A percentile compares a stretch with the other conserved stretches of the same genome.
These are phyloP conservation scores for Takashimella tepidaria DNA, from an alignment of 1,284 basidiomycete species.

Conservation along the genomic window DNA sequence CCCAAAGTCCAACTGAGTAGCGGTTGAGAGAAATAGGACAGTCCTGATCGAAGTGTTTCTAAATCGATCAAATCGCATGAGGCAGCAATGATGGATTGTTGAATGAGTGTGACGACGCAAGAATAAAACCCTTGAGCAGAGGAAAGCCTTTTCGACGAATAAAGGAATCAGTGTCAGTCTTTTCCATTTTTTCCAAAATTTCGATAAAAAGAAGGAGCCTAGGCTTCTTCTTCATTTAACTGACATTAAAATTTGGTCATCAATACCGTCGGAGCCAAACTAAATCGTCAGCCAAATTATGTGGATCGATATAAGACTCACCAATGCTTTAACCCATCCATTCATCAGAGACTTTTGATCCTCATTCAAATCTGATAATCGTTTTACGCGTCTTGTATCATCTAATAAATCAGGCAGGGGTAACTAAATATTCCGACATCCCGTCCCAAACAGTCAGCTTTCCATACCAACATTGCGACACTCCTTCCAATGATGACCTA, in stretches of 20 bases:
- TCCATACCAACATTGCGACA: not conserved
- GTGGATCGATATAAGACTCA: conserved; percentile 19
- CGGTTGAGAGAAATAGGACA: conserved; percentile 54
- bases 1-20: conserved; percentile 53
- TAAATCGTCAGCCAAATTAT: conserved; percentile 10
- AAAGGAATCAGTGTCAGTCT: not conserved
- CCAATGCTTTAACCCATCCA: conserved; percentile 46
- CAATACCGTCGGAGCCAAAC: conserved; percentile 48
- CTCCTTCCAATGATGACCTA: not conserved
- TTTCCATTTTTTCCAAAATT: not conserved
- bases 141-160: conserved; percentile 19
- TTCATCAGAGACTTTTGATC: conserved; percentile 38
- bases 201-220: too few relatives aligned
- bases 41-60: conserved; percentile 51
- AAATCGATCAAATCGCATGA: conserved; percentile 50
- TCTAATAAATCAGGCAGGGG: conserved; percentile 26
- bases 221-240: conserved; percentile 1
- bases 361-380: conserved; percentile 33
- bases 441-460: too few relatives aligned
- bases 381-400: conserved; percentile 31
- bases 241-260: conserved; percentile 44
- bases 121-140: conserved; percentile 47
- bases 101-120: conserved; percentile 50
- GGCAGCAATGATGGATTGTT: conserved; percentile 50
- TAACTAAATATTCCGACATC: conserved; percentile 14